These are phyloP conservation scores for Lasiodiplodia hormozganensis DNA, from an alignment of 2,329 filamentous ascomycete species.

Conservation along the genomic window DNA sequence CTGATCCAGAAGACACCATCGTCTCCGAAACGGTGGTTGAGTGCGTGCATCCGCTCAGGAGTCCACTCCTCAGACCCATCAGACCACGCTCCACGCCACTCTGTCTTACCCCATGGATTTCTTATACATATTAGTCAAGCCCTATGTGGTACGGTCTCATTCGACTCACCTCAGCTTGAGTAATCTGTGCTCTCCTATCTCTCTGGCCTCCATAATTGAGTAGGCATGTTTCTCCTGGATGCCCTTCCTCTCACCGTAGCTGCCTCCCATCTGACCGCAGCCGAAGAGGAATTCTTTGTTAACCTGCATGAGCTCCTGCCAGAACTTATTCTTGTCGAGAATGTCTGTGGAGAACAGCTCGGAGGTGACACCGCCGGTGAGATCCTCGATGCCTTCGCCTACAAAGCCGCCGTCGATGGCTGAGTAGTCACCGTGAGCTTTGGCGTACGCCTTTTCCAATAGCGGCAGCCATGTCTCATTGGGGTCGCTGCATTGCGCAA, in stretches of 20 bases:
- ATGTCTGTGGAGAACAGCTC: slow-evolving; percentile 73
- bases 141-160: slow-evolving; percentile 32
- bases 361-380: slow-evolving; percentile 72
- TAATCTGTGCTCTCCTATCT: slow-evolving; percentile 62
- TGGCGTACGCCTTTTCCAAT: slow-evolving; percentile 83
- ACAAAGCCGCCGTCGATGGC: slow-evolving; percentile 76
- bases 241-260: slow-evolving; percentile 62
- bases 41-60: slow-evolving; percentile 73
- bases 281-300: slow-evolving; percentile 81
- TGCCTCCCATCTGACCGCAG: slow-evolving; percentile 70
- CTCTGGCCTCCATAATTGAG: slow-evolving; percentile 62
- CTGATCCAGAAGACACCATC: slow-evolving; percentile 68
- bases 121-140: slow-evolving; percentile 43
- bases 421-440: slow-evolving; percentile 80
- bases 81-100: slow-evolving; percentile 82
- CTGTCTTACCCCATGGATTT: slow-evolving; percentile 82
- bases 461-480: slow-evolving; percentile 85
- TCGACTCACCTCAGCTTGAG: slow-evolving; percentile 63
- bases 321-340: slow-evolving; percentile 79
- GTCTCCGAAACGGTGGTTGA: slow-evolving; percentile 76
- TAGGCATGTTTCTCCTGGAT: slow-evolving; percentile 58
- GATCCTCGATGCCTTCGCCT: slow-evolving; percentile 63
- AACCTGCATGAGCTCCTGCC: slow-evolving; percentile 79
- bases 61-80: slow-evolving; percentile 88
- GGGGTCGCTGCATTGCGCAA: slow-evolving; percentile 74